These are phyloP conservation scores for Maudiozyma serrabonitensis DNA, from an alignment of 805 yeast species.

Conservation along the genomic window DNA sequence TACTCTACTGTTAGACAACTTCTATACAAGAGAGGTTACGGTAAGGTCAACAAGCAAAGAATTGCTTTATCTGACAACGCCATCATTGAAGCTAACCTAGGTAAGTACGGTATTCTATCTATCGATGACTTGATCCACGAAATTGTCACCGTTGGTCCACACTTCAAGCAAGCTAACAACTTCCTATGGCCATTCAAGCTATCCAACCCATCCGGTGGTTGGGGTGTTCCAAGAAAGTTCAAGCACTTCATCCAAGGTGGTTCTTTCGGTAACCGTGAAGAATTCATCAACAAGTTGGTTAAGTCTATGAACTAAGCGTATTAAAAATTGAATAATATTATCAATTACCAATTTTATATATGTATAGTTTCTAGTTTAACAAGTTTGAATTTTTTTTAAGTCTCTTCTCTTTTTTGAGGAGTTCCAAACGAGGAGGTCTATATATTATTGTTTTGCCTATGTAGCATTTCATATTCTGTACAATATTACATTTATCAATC, in stretches of 20 bases:
- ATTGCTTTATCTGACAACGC: slow-evolving; percentile 79
- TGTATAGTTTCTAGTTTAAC: slow-evolving; percentile 1
- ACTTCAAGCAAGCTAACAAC: slow-evolving; percentile 98
- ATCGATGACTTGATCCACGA: slow-evolving; percentile 94
- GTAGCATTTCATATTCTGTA: slow-evolving; percentile 2
- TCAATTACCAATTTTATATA: not conserved
- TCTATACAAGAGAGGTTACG: slow-evolving; percentile 96
- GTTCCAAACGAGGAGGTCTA: not conserved
- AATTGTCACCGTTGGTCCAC: slow-evolving; percentile 93
- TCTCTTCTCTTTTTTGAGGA: not conserved
- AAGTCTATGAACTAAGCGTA: slow-evolving; percentile 77
- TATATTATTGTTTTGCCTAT: not conserved
- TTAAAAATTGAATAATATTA: slow-evolving; percentile 5
- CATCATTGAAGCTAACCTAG: slow-evolving; percentile 78
- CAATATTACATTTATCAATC: not conserved
- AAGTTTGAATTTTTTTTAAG: not conserved
- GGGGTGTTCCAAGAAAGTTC: slow-evolving; percentile 96
- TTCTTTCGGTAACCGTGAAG: slow-evolving; percentile 97
- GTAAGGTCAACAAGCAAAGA: slow-evolving; percentile 95
- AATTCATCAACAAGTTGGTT: slow-evolving; percentile 87
- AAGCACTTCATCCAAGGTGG: slow-evolving; percentile 96
- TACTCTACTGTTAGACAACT: slow-evolving; percentile 85
- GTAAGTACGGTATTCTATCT: slow-evolving; percentile 87
- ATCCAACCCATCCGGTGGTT: slow-evolving; percentile 95
- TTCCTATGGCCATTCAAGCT: slow-evolving; percentile 97